phyloP scores from a whole-genome alignment of 257 asterid genomes.

The Scutellaria minor region DNA sequence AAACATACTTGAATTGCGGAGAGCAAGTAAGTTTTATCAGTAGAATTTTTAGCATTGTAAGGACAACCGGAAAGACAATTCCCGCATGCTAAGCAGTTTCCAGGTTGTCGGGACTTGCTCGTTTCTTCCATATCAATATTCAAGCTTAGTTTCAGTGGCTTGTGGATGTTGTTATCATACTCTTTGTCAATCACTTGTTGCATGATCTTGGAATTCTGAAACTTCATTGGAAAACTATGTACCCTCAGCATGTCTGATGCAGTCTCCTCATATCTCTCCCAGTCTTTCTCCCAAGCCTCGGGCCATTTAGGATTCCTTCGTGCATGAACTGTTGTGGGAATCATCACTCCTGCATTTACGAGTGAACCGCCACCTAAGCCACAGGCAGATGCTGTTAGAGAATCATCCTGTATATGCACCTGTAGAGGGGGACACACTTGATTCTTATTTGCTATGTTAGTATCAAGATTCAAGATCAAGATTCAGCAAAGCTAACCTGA shows the following conservation, averaged over 20 bases:
- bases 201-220: conserved; percentile 49
- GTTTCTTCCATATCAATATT: conserved; percentile 46
- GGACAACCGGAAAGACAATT: conserved; percentile 71
- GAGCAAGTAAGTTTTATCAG: conserved; percentile 55
- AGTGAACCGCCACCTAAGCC: conserved; percentile 75
- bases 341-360: conserved; percentile 58
- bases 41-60: conserved; percentile 55
- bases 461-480: neutral
- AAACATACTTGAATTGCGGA: conserved; percentile 55
- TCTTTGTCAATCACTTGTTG: conserved; percentile 38
- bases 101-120: conserved; percentile 30
- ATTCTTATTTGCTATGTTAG: too few relatives aligned
- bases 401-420: conserved; percentile 49
- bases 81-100: conserved; percentile 62
- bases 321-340: conserved; percentile 47
- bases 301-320: conserved; percentile 60
- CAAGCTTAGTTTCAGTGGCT: conserved; percentile 46
- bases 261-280: conserved; percentile 52
- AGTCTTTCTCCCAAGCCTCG: conserved; percentile 56
- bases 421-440: conserved; percentile 5
- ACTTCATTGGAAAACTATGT: conserved; percentile 48
- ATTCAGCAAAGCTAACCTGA: conserved; percentile 41
- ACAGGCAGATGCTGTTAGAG: conserved; percentile 54
- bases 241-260: conserved; percentile 53
- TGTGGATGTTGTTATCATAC: conserved; percentile 16